These are phyloP conservation scores for Lasiosphaeria ovina DNA, from an alignment of 495 filamentous ascomycete species.

Conservation along the genomic window DNA sequence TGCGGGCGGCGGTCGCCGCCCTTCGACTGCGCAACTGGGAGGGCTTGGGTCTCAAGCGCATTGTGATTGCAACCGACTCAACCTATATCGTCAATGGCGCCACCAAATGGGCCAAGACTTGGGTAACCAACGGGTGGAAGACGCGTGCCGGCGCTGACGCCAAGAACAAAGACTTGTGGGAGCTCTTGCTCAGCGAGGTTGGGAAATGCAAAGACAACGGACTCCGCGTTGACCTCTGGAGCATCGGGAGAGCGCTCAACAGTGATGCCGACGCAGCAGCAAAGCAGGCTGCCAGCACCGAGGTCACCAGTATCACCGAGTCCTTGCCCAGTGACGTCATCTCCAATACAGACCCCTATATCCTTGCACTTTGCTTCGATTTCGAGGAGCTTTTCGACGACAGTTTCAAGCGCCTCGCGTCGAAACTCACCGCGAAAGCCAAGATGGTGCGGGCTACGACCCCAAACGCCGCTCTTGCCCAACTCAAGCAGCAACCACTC, in stretches of 20 bases:
- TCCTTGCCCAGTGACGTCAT: not conserved
- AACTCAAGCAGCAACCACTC: conserved; percentile 12
- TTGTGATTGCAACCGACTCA: conserved; percentile 43
- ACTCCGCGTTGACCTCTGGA: conserved; percentile 37
- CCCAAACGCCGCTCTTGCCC: conserved; percentile 6
- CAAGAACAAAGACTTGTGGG: conserved; percentile 44
- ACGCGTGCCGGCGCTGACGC: conserved; percentile 20
- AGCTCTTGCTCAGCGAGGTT: conserved; percentile 21
- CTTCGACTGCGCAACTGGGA: conserved; percentile 29
- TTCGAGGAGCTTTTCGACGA: not conserved
- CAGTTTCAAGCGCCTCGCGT: not conserved
- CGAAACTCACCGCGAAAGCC: conserved; percentile 2
- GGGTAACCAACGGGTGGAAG: conserved; percentile 33
- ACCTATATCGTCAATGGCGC: conserved; percentile 37
- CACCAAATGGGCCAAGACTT: conserved; percentile 27
- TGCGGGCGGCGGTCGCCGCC: conserved; percentile 43
- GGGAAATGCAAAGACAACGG: conserved; percentile 21
- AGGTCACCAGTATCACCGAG: not conserved
- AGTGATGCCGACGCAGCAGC: conserved; percentile 25
- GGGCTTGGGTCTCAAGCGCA: conserved; percentile 25
- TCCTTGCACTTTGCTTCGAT: not conserved
- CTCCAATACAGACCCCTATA: not conserved
- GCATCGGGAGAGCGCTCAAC: conserved; percentile 32
- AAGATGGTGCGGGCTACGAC: conserved; percentile 8
- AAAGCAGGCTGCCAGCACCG: conserved; percentile 10